A percentile compares a stretch with the other conserved stretches of the same genome.
Evolutionary conservation across 129 eudicot genomes (phyloP).

Genomic region (Saussurea involucrata): DNA sequence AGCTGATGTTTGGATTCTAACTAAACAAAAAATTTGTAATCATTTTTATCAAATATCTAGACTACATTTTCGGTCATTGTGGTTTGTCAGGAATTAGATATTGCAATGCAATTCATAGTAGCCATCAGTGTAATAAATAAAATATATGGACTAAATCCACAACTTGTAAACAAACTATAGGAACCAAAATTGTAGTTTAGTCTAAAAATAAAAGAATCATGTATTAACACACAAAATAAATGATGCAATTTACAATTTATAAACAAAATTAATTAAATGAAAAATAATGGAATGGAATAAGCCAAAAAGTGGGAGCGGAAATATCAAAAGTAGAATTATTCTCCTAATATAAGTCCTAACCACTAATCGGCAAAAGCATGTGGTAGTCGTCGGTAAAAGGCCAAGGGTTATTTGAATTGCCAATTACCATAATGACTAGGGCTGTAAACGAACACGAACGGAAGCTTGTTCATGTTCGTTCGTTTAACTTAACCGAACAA

Average conservation of each 20-base stretch:
- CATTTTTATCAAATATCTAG: neutral
- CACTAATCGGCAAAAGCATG: slow-evolving; percentile 21
- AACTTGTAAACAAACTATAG: neutral
- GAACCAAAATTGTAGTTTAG: neutral
- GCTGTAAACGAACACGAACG: too few species aligned
- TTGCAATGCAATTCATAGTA: neutral
- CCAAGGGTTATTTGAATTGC: neutral
- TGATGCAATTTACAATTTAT: neutral
- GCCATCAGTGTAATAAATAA: neutral
- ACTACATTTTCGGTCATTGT: neutral
- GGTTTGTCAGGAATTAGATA: neutral
- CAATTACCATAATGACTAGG: slow-evolving; percentile 21
- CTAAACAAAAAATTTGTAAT: neutral
- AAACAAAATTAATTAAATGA: neutral
- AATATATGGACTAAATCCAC: neutral
- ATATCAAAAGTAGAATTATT: slow-evolving; percentile 13
- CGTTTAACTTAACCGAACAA: too few species aligned
- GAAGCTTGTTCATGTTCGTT: too few species aligned
- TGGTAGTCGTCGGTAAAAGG: slow-evolving; percentile 9
- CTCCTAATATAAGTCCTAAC: too few species aligned
- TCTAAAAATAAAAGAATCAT: neutral
- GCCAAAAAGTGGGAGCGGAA: slow-evolving; percentile 6
- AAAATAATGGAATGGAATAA: slow-evolving; percentile 3
- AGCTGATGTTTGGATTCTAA: neutral
- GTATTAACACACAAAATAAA: neutral